Base-by-base conservation (phyloP, 73 alveolate species). In the Paramecium sonneborni region DNA sequence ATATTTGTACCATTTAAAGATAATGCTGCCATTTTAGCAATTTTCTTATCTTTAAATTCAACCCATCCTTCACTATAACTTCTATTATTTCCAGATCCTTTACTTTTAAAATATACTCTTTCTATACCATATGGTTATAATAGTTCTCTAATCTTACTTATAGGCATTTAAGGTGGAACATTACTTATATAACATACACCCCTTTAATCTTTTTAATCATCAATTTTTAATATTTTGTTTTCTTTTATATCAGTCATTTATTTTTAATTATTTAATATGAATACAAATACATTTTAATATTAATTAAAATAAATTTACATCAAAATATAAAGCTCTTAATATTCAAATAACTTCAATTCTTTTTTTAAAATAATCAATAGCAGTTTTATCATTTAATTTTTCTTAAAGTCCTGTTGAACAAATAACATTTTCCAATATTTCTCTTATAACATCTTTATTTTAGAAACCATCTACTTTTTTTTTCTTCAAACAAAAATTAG, bases 1-100 rank as follows among this genome's bases (percentile, higher is more conserved):
- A 98, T 96, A 14, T 95, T 92, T 15, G 95, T 94, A n/a, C 98
- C 97, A 94, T 98, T 98, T 76, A 98, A 94, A 11, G 97, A 93
- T 55, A 93, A 68, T 14, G 98, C 99, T 10, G 95, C 97, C 88
- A 91, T 72, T 93, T 98, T 98, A 39, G 99, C 99, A 82, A 88
- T 95, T 79, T 92, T 94, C 94, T 98, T 97, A 89, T 94, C 96
- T 24, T 92, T 86, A 86, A 98, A 98, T 92, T 98, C 99, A 44
- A 98, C 96, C 99, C 99, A 98, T 10, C 99, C 99, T 82, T 98
- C 99, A 69, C 94, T 95, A 91, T 97, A 97, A 55, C 92, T 79
- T 28, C 85, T 68, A 55, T 93, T 82, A 57, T 79, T 93, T 52
- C 96, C 95, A 28, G 86, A 93, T 14, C 62, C 85, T 92, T 93